phyloP scores from a whole-genome alignment of 441 rosid species.

The Erodium trifolium region DNA sequence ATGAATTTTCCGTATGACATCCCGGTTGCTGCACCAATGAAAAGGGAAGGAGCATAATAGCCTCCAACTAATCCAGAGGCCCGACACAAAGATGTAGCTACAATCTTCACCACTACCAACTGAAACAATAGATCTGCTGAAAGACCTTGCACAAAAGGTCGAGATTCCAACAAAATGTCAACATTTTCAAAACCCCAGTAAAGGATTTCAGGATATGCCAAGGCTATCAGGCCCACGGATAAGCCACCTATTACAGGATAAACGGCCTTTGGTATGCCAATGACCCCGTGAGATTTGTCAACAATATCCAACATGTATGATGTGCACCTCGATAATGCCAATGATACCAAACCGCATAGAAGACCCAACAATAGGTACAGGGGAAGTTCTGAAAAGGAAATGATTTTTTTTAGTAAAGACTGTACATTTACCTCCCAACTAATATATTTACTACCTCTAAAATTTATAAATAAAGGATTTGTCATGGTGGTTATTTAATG shows the following conservation, averaged over 20 bases:
- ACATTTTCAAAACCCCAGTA: conserved; percentile 97
- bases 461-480: neutral
- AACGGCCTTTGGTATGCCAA: conserved; percentile 58
- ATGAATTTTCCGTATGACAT: conserved; percentile 88
- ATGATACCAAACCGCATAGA: conserved; percentile 69
- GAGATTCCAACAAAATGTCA: conserved; percentile 78
- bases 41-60: conserved; percentile 89
- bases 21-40: conserved; percentile 96
- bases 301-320: conserved; percentile 45
- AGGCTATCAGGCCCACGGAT: conserved; percentile 56
- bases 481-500: neutral
- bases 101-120: conserved; percentile 71
- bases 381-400: conserved; percentile 66
- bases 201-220: conserved; percentile 80
- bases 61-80: conserved; percentile 95
- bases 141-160: conserved; percentile 72
- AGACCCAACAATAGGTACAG: conserved; percentile 77
- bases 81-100: conserved; percentile 82
- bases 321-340: conserved; percentile 69
- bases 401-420: conserved; percentile 17
- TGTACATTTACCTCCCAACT: conserved; percentile 1
- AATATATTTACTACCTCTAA: conserved; percentile 7
- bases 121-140: conserved; percentile 74
- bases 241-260: conserved; percentile 74
- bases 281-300: conserved; percentile 47